phyloP scores from a whole-genome alignment of 495 filamentous ascomycete species.

The Penicillium canescens region DNA sequence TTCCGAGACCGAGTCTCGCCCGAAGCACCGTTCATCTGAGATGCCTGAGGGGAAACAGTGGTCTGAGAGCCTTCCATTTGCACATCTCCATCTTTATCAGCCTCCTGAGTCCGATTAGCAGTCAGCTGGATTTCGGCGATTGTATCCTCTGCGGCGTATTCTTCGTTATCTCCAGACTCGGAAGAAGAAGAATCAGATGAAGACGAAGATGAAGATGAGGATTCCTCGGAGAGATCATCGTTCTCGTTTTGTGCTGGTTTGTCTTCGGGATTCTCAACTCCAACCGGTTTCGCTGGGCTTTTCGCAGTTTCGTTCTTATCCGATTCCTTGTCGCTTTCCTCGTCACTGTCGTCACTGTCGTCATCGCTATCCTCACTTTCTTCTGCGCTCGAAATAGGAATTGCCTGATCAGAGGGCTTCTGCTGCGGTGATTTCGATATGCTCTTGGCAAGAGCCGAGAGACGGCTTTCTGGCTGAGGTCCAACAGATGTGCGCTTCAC shows the following conservation, averaged over 20 bases:
- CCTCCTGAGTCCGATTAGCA: not conserved
- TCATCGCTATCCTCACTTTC: conserved; percentile 1
- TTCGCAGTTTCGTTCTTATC: too few species aligned
- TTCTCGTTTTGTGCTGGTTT: not conserved
- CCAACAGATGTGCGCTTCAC: not conserved
- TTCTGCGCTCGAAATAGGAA: not conserved
- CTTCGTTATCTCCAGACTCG: not conserved
- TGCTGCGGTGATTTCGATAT: not conserved
- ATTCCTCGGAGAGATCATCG: not conserved
- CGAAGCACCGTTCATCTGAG: not conserved
- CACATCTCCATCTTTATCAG: conserved; percentile 1
- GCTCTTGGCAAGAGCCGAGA: not conserved
- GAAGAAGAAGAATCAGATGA: not conserved
- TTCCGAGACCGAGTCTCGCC: conserved; percentile 17
- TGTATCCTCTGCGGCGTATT: not conserved
- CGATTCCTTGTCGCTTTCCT: not conserved
- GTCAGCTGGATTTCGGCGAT: not conserved
- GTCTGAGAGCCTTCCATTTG: not conserved
- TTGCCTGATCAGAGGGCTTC: not conserved
- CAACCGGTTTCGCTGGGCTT: not conserved
- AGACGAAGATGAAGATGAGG: not conserved
- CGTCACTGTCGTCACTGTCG: conserved; percentile 2
- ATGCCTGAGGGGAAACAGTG: too few species aligned
- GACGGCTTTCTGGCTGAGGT: not conserved
- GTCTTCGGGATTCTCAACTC: not conserved